Percentiles rank a stretch among this genome's conserved stretches.
Evolutionary conservation across 345 rosid genomes (phyloP).

Genomic region (Luvunga scandens): DNA sequence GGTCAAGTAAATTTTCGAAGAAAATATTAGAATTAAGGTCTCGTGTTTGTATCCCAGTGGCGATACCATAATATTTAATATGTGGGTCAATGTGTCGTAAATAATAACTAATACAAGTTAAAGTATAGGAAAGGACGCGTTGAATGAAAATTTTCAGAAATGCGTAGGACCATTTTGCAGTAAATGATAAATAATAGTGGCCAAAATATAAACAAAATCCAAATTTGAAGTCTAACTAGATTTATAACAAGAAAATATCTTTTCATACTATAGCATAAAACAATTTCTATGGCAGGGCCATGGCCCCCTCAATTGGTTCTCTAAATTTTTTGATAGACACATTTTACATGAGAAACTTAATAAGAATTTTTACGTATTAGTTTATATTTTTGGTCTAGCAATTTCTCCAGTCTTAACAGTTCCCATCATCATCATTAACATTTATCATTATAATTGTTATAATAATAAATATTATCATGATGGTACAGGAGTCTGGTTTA

Average conservation of each 20-base stretch:
- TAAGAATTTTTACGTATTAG: no score
- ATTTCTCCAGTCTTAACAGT: no score
- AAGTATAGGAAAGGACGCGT: background rate
- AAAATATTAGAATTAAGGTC: background rate
- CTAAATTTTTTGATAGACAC: no score
- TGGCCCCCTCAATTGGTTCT: no score
- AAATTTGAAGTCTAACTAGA: no score
- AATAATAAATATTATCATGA: background rate
- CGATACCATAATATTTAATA: background rate
- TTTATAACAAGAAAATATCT: no score
- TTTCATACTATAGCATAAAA: no score
- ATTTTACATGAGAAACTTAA: no score
- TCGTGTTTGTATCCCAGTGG: background rate
- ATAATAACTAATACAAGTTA: no score
- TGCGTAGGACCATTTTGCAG: background rate
- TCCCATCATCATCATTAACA: no score
- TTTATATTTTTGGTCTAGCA: no score
- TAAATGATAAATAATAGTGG: background rate
- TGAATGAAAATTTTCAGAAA: background rate
- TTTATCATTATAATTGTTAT: background rate
- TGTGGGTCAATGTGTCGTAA: background rate
- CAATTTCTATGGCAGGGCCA: no score
- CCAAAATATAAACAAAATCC: background rate
- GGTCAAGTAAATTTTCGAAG: background rate
- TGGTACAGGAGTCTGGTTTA: conserved; percentile 45